Evolutionary conservation across 1,284 basidiomycete species (phyloP).

Genomic region (Rhodotorula sp.): DNA sequence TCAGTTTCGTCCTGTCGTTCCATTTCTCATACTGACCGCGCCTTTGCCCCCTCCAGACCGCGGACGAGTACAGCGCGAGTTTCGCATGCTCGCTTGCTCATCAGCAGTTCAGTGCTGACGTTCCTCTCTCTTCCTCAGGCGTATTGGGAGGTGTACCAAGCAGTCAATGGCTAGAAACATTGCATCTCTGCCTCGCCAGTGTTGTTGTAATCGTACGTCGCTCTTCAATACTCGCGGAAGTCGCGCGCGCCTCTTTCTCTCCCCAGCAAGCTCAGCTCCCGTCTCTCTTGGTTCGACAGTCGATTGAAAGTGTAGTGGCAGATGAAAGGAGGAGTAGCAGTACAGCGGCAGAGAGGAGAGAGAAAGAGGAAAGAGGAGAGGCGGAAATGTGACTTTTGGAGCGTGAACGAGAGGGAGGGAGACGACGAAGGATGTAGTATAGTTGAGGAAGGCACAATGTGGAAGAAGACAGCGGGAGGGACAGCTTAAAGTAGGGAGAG

Average conservation of each 20-base stretch:
- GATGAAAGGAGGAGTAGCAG: neutral
- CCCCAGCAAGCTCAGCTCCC: neutral
- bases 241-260: neutral
- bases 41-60: neutral
- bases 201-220: neutral
- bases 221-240: neutral
- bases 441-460: too few relatives aligned
- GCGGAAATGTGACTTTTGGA: neutral
- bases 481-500: too few relatives aligned
- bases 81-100: neutral
- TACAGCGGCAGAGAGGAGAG: neutral
- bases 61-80: slow-evolving; percentile 20
- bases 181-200: too few relatives aligned
- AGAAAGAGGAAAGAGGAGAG: neutral
- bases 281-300: neutral
- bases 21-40: neutral
- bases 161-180: slow-evolving; percentile 3
- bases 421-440: neutral
- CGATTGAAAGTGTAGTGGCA: neutral
- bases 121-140: neutral
- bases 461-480: too few relatives aligned
- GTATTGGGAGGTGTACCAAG: slow-evolving; percentile 22
- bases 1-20: too few relatives aligned
- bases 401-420: neutral
- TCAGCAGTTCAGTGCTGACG: neutral